A percentile compares a stretch with the other conserved stretches of the same genome.
phyloP scores from a whole-genome alignment of 345 rosid genomes.

The Aquilaria malaccensis region DNA sequence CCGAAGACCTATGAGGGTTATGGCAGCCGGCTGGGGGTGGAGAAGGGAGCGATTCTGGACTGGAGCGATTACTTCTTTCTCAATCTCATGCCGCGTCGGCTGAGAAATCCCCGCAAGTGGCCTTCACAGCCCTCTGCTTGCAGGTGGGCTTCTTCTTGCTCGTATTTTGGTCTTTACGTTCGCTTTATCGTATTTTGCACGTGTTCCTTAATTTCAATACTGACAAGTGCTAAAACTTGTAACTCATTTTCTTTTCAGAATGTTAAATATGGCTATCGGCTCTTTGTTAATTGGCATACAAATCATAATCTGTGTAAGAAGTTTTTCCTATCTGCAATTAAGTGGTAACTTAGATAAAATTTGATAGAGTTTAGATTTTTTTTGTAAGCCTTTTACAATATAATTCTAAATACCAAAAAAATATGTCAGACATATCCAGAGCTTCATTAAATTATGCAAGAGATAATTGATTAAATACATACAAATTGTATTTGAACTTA shows the following conservation, averaged over 20 bases:
- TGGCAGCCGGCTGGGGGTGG: slow-evolving; percentile 74
- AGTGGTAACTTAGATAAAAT: too few species aligned
- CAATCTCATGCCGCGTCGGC: slow-evolving; percentile 41
- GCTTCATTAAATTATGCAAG: too few species aligned
- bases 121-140: slow-evolving; percentile 48
- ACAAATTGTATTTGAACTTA: too few species aligned
- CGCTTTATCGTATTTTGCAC: background rate
- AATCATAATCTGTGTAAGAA: background rate
- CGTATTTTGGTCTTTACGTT: background rate
- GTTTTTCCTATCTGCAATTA: background rate
- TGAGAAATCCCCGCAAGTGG: slow-evolving; percentile 55
- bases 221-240: too few species aligned
- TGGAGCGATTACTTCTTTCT: slow-evolving; percentile 87
- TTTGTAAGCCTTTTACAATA: too few species aligned
- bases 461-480: too few species aligned
- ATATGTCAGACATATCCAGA: too few species aligned
- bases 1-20: slow-evolving; percentile 80
- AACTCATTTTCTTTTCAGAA: too few species aligned
- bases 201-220: background rate
- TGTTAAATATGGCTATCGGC: background rate
- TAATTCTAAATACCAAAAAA: too few species aligned
- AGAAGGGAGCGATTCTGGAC: slow-evolving; percentile 67
- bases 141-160: slow-evolving; percentile 30
- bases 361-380: too few species aligned
- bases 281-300: slow-evolving; percentile 1